phyloP scores from a whole-genome alignment of 345 rosid genomes.

The Crucihimalaya himalaica region DNA sequence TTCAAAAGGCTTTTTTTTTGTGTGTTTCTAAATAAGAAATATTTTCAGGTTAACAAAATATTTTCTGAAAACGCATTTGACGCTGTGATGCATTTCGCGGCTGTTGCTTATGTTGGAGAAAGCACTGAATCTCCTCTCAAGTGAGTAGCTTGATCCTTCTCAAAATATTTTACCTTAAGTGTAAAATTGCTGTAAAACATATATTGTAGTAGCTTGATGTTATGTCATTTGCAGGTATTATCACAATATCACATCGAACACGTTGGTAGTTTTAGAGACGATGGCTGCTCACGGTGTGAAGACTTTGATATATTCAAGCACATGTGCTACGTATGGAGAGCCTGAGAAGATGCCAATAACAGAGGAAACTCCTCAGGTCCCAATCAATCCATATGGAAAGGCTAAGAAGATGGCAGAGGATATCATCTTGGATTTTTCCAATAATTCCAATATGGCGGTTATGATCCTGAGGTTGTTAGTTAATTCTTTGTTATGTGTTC shows the following conservation, averaged over 20 bases:
- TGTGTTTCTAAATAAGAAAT: slow-evolving; percentile 37
- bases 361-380: slow-evolving; percentile 53
- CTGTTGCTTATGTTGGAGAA: slow-evolving; percentile 75
- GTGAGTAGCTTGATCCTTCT: slow-evolving; percentile 32
- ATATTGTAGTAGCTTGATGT: neutral
- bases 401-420: slow-evolving; percentile 75
- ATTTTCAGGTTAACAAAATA: slow-evolving; percentile 47
- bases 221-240: slow-evolving; percentile 47
- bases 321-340: slow-evolving; percentile 65
- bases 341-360: slow-evolving; percentile 65
- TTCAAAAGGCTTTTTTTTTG: neutral
- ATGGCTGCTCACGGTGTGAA: slow-evolving; percentile 59
- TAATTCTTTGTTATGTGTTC: neutral
- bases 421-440: slow-evolving; percentile 58
- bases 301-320: slow-evolving; percentile 64
- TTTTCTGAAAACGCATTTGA: slow-evolving; percentile 55
- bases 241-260: slow-evolving; percentile 63
- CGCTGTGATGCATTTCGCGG: slow-evolving; percentile 63
- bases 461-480: slow-evolving; percentile 57
- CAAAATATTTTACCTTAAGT: neutral
- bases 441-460: slow-evolving; percentile 57
- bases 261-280: slow-evolving; percentile 53
- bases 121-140: slow-evolving; percentile 60
- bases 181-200: neutral
- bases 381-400: slow-evolving; percentile 63